These are phyloP conservation scores for Ocimum tenuiflorum DNA, from an alignment of 257 asterid species.

Conservation along the genomic window DNA sequence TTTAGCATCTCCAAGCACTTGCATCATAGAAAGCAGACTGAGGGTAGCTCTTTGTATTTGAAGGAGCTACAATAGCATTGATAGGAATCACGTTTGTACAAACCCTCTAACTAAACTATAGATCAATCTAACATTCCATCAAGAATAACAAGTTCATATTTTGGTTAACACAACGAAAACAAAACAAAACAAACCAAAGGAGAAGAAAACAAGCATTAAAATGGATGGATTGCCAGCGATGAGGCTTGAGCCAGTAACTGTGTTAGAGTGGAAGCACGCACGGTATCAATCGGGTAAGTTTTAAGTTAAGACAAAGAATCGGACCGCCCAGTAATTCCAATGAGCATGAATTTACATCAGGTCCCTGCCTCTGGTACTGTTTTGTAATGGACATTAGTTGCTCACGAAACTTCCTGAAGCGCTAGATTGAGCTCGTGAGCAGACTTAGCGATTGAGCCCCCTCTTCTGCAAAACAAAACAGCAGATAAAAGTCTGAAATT, in stretches of 20 bases:
- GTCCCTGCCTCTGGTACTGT: conserved; percentile 15
- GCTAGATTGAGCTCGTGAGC: conserved; percentile 82
- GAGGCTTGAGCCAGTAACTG: conserved; percentile 13
- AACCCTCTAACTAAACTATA: no score
- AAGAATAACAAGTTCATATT: no score
- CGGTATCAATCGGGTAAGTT: conserved; percentile 19
- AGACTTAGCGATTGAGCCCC: conserved; percentile 82
- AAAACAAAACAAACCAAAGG: no score
- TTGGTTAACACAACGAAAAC: no score
- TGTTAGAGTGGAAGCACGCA: conserved; percentile 24
- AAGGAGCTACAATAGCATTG: no score
- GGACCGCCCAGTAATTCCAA: conserved; percentile 28
- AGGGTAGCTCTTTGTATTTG: no score
- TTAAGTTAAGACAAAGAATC: conserved; percentile 33
- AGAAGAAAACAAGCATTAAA: no score
- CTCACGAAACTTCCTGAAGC: conserved; percentile 73
- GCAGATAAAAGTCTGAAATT: conserved; percentile 9
- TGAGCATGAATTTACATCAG: conserved; percentile 31
- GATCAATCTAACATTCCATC: no score
- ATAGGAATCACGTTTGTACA: no score
- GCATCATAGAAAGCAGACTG: no score
- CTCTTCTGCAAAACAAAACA: conserved; percentile 53
- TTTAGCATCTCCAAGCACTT: no score
- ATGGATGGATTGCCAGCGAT: conserved; percentile 13
- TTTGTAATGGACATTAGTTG: conserved; percentile 12